A percentile compares a stretch with the other conserved stretches of the same genome.
phyloP scores from a whole-genome alignment of 768 basidiomycete species.

The Trametes elegans region DNA sequence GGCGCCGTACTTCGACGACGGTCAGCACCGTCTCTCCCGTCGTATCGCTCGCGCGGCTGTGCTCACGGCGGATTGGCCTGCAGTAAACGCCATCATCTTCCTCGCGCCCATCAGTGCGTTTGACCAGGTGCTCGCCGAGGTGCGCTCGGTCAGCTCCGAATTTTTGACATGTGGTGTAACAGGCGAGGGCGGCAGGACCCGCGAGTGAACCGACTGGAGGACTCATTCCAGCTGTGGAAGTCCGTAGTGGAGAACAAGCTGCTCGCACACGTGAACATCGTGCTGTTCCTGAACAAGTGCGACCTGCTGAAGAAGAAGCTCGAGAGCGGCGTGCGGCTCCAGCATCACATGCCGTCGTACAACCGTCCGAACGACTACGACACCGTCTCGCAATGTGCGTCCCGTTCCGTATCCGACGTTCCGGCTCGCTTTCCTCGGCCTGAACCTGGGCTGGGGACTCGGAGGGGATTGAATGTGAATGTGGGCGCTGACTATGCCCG shows the following conservation, averaged over 20 bases:
- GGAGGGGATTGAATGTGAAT: no score
- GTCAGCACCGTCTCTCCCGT: constrained; percentile 37
- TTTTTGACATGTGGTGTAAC: neutral
- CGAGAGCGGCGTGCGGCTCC: constrained; percentile 70
- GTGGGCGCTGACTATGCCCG: neutral
- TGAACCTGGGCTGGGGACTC: no score
- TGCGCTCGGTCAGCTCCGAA: constrained; percentile 29
- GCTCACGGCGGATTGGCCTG: neutral
- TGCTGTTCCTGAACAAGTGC: constrained; percentile 81
- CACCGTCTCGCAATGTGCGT: constrained; percentile 69
- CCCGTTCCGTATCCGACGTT: neutral
- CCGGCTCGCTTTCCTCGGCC: no score
- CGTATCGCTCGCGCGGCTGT: neutral
- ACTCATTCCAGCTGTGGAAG: constrained; percentile 76
- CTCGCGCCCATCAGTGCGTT: constrained; percentile 86
- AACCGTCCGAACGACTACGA: constrained; percentile 80
- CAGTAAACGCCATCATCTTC: constrained; percentile 87
- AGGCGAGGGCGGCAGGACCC: constrained; percentile 49
- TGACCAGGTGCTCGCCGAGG: constrained; percentile 80
- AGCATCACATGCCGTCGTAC: constrained; percentile 67
- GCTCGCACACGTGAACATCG: constrained; percentile 70
- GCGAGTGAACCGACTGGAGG: constrained; percentile 73
- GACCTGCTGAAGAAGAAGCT: constrained; percentile 79
- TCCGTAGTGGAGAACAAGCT: constrained; percentile 70
- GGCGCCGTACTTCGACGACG: constrained; percentile 88